Evolutionary conservation across 176 grass and related monocot species (phyloP), one percentile per base, ranked within the genome.

Genomic region (Triticum dicoccoides): DNA sequence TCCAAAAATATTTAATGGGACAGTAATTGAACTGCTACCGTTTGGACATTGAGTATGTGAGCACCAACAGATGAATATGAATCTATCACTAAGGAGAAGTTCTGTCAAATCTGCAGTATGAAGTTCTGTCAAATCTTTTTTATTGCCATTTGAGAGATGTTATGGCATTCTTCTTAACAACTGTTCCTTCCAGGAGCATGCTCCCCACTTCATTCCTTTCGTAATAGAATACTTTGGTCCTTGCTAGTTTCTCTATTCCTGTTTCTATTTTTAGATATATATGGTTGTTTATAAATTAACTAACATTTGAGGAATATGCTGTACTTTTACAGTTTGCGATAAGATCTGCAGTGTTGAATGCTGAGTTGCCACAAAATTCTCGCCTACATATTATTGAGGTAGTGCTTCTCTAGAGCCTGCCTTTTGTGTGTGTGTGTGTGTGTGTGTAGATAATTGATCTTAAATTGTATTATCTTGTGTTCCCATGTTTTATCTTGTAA

Each of bases 301-400:
- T 30, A 65, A 52, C 13, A 61, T 69, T 82, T 64, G 34, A 72
- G 3, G 14, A 33, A 71, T 77, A 65, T 81, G 8, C 27, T 49
- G 1, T 82, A 37, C 11, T 85, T 67, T 78, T 70, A 84, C 88
- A 98, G 96, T 96, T 98, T 81, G 93, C 86, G 45, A 94, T 98
- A 89, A 92, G 85, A 89, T 98, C 93, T 94, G 88, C 92, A 20
- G 90, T 98, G 41, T 76, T 98, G 80, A 98, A 98, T 88, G 96
- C 93, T 85, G 93, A 98, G 80, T 92, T 98, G 80, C 96, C 96
- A 76, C 96, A 98, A 83, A 98, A 98, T 90, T 98, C 96, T 69
- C 96, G 96, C 44, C 80, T 98, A 69, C 93, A 98, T 92, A 98
- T 98, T 82, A 92, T 98, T 76, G 88, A 92, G 93, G 96, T 92